Evolutionary conservation across 2,329 filamentous ascomycete genomes (phyloP).

Genomic region (Colletotrichum euphorbiae): DNA sequence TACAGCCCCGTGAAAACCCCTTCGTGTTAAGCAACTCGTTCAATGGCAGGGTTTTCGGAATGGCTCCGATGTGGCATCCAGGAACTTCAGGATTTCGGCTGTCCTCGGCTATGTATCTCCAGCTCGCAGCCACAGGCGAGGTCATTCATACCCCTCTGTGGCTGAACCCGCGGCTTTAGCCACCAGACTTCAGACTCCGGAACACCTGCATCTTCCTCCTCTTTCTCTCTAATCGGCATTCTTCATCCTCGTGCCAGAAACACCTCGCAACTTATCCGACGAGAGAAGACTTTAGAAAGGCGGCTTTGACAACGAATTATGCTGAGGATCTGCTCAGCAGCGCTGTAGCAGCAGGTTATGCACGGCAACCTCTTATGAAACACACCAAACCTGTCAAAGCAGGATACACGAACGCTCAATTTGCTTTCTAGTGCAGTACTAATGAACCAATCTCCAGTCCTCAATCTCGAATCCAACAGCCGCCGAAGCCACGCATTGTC

Average conservation of each 20-base stretch:
- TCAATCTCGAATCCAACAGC: constrained; percentile 34
- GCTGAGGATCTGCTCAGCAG: too few species aligned
- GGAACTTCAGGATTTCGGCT: constrained; percentile 5
- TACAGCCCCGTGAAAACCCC: not conserved
- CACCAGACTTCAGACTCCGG: too few species aligned
- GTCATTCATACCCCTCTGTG: not conserved
- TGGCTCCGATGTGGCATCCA: too few species aligned
- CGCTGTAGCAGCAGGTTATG: too few species aligned
- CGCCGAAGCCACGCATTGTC: constrained; percentile 36
- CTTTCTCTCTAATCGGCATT: too few species aligned
- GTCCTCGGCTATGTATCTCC: constrained; percentile 19
- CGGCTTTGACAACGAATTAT: too few species aligned
- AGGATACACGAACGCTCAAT: not conserved
- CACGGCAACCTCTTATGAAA: too few species aligned
- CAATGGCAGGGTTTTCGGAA: too few species aligned
- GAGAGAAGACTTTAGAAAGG: rapidly evolving
- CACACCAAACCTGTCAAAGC: not conserved
- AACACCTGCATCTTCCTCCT: too few species aligned
- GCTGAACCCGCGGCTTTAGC: not conserved
- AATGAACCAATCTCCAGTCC: not conserved
- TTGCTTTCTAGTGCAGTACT: not conserved
- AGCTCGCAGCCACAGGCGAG: too few species aligned
- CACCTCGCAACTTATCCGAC: too few species aligned
- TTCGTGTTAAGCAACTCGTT: constrained; percentile 3
- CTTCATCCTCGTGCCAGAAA: too few species aligned